Base-by-base conservation (phyloP, 1,284 basidiomycete species). In the Veloboletus limbatus region DNA sequence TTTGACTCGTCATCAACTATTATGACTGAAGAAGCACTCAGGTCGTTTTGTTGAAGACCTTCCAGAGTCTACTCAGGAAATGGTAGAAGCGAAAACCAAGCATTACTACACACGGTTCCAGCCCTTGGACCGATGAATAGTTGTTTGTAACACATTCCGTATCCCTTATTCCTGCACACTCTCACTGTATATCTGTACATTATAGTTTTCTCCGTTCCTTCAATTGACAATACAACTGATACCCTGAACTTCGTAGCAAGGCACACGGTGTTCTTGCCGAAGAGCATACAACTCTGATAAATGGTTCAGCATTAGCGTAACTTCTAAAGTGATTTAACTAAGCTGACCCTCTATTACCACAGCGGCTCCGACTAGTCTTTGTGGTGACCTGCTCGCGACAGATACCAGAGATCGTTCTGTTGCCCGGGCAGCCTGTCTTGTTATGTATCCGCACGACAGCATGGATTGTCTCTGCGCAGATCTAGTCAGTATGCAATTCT, bases 51-150 rank as follows among this genome's bases (percentile, higher is more conserved):
- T 91, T 2, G 85, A 85, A 60, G 88, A 92, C 56, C 77, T 97
- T 8, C 89, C 95, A 1, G 96, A 98, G 67, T 90, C 92, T 21
- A 92, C 87, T 16, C 86, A 90, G 59, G 92, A 94, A 55, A 76
- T 82, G 49, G 78, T 87, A 4, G 90, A 94, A 65, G 75, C 79
- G 1, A 77, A 80, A 49, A 87, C 88, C 10, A 97, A 96, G 63
- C 78, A 80, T 38, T 82, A 81, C 53, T 92, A 92, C 57, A 74
- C 74, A 13, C 75, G 81, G 10, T 92, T 90, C 61, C 73, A 78
- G 51, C 67, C 73, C 6, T 51, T 66, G 32, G 70, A 73, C 24
- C 64, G 68, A 50, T 71, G 48, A 66, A 18, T 2, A n/a, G 28
- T 18, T 34, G 28, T 47, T 28, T 40, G 36, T 41, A 17, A 22